A percentile compares a stretch with the other conserved stretches of the same genome.
Conservation (phyloP, 805 yeast species). For the Metschnikowia continentalis region DNA sequence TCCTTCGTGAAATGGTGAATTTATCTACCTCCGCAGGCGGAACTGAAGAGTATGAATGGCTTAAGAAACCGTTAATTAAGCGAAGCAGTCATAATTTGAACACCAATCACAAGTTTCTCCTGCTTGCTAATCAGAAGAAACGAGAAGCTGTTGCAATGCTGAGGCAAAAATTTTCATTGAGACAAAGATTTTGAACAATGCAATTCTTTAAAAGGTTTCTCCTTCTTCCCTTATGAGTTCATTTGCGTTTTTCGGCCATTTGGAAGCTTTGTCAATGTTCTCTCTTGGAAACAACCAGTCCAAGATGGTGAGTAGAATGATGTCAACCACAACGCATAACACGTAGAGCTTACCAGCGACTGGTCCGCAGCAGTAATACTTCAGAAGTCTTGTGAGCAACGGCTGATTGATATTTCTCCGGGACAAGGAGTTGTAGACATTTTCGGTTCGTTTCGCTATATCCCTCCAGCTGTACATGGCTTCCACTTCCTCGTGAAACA, state of each 20-base stretch:
- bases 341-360: constrained; percentile 87
- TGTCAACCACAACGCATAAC: constrained; percentile 76
- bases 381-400: constrained; percentile 54
- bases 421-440: constrained; percentile 60
- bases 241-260: constrained; percentile 60
- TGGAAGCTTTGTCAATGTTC: constrained; percentile 66
- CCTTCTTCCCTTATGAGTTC: neutral
- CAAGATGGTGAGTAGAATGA: constrained; percentile 55
- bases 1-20: constrained; percentile 35
- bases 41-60: neutral
- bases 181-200: neutral
- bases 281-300: constrained; percentile 68
- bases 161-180: neutral
- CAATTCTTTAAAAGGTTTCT: neutral
- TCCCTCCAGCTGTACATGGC: constrained; percentile 90
- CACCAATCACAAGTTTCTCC: neutral
- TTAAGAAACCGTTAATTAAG: neutral
- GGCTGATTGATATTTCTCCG: constrained; percentile 44
- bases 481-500: constrained; percentile 73
- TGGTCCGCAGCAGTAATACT: constrained; percentile 66
- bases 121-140: neutral
- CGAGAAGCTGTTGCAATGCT: neutral
- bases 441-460: constrained; percentile 81
- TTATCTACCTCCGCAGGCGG: neutral
- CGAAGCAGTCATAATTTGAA: neutral